Base-by-base conservation (phyloP, 257 asterid genomes). In the Solanum lignicaule region DNA sequence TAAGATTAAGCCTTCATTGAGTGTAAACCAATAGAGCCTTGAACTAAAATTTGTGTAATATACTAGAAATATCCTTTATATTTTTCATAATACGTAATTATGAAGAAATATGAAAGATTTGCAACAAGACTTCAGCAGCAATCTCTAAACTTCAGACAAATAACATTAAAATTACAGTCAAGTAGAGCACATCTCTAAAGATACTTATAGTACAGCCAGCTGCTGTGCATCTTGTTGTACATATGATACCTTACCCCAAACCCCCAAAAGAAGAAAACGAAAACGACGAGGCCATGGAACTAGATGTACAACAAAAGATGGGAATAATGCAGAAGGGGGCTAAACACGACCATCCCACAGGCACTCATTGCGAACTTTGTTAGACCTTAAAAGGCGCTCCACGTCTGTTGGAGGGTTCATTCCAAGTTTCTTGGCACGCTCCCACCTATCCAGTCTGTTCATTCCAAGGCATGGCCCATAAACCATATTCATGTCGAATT, bases 401-500 rank as follows among this genome's bases (percentile, higher is more conserved):
- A 86, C 82, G 7, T 86, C 90, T 72, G 84, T 27, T 5, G 92
- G 90, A 83, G 92, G 90, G 35, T 89, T 86, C 89, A 85, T n/a
- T 38, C 91, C 91, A 5, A 85, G 58, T 7, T 36, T 46, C 85
- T 85, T 87, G 35, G 92, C 92, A 9, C 91, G 85, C 83, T 87
- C 87, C 92, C 89, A 90, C 9, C 91, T 48, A 15, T 87, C 86
- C 48, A 88, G 84, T 52, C 92, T 89, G 48, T 36, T 87, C 65
- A 91, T 68, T 68, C 91, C 92, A 9, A 86, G 65, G 83, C 92
- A 89, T 8, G 91, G 91, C n/a, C 90, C 91, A 15, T 86, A 88
- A 36, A 60, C 86, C 86, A 83, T 39, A 72, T 89, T 91, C 90
- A 89, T 82, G 69, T 89, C 92, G 39, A 91, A 91, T 87, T 91